These are phyloP conservation scores for Sclerotinia sclerotiorum DNA, from an alignment of 2,329 filamentous ascomycete genomes.

Conservation along the genomic window DNA sequence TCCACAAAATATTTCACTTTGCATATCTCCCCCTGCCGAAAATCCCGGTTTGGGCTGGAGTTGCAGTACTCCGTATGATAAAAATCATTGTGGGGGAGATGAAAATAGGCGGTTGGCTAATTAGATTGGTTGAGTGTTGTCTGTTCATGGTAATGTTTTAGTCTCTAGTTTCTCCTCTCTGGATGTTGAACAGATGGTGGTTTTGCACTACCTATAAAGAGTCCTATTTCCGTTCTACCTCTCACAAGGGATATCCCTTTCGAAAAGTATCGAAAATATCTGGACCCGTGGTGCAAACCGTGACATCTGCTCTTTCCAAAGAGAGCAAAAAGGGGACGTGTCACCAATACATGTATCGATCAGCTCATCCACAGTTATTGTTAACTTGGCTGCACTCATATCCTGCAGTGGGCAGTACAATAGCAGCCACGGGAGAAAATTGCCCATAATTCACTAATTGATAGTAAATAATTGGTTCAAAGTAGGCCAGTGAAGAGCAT, in stretches of 20 bases:
- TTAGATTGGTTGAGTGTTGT: neutral
- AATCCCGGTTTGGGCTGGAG: neutral
- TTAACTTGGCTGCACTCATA: neutral
- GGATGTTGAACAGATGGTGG: neutral
- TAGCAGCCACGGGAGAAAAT: neutral
- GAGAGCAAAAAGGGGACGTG: neutral
- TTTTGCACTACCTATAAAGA: neutral
- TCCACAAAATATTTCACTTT: neutral
- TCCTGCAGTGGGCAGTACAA: neutral
- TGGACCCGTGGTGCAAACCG: neutral
- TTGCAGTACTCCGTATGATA: neutral
- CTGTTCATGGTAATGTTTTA: neutral
- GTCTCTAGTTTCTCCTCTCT: neutral
- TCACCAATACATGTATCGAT: neutral
- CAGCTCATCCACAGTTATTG: neutral
- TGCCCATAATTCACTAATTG: neutral
- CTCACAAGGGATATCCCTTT: neutral
- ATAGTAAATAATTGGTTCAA: neutral
- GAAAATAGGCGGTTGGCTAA: neutral
- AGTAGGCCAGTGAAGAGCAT: neutral
- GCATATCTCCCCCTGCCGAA: neutral
- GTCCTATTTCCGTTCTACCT: neutral
- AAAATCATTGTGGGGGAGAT: constrained; percentile 16
- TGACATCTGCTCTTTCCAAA: neutral
- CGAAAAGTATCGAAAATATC: neutral